phyloP scores from a whole-genome alignment of 306 rosid species.

The Lathyrus tuberosus region DNA sequence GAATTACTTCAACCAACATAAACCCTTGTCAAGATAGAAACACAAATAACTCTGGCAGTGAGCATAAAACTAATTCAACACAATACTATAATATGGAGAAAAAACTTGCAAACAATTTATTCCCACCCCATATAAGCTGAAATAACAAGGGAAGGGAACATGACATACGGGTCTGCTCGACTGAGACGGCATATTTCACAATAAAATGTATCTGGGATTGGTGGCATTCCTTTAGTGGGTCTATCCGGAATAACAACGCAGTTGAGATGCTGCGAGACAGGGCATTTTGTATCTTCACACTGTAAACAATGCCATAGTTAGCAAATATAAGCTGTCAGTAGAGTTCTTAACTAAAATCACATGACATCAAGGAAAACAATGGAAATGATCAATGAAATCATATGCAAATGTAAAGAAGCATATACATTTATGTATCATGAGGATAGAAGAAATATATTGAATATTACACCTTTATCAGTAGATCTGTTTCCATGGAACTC shows the following conservation, averaged over 20 bases:
- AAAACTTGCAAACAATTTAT: slow-evolving; percentile 16
- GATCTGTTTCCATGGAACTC: slow-evolving; percentile 69
- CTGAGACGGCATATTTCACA: slow-evolving; percentile 89
- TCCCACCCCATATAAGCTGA: slow-evolving; percentile 30
- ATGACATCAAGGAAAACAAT: neutral
- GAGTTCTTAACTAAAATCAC: slow-evolving; percentile 6
- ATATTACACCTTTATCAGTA: slow-evolving; percentile 70
- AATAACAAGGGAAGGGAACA: slow-evolving; percentile 34
- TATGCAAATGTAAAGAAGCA: slow-evolving; percentile 12
- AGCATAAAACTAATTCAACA: slow-evolving; percentile 20
- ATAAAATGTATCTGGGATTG: slow-evolving; percentile 70
- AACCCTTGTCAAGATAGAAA: slow-evolving; percentile 22
- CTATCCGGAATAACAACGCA: slow-evolving; percentile 88
- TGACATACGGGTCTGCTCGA: slow-evolving; percentile 96
- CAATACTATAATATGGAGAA: slow-evolving; percentile 3
- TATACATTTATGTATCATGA: slow-evolving; percentile 4
- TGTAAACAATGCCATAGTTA: slow-evolving; percentile 44
- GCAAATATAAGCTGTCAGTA: slow-evolving; percentile 17
- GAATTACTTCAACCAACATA: slow-evolving; percentile 26
- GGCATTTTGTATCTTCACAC: slow-evolving; percentile 88
- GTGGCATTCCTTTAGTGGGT: slow-evolving; percentile 67
- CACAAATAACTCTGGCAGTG: neutral
- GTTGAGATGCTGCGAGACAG: slow-evolving; percentile 82
- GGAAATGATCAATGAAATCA: slow-evolving; percentile 16
- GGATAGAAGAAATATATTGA: slow-evolving; percentile 19